These are phyloP conservation scores for Picea glauca DNA, from an alignment of 75 land plant genomes.

Conservation along the genomic window DNA sequence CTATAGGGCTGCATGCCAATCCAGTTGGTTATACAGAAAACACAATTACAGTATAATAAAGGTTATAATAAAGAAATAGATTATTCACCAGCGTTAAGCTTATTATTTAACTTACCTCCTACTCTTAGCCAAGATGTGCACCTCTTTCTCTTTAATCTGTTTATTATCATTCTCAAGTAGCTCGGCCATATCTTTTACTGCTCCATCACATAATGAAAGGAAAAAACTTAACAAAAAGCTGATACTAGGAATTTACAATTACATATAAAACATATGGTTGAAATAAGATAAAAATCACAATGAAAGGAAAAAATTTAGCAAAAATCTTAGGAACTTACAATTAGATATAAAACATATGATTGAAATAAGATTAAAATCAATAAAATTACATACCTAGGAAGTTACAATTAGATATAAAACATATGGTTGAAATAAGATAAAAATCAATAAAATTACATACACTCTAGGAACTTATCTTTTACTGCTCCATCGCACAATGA, in stretches of 20 bases:
- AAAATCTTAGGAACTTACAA: too few relatives aligned
- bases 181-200: slow-evolving; percentile 47
- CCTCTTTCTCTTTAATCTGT: slow-evolving; percentile 52
- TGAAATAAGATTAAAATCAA: background rate
- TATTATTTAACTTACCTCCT: slow-evolving; percentile 27
- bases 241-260: slow-evolving; percentile 1
- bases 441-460: background rate
- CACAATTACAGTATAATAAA: background rate
- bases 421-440: background rate
- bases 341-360: too few relatives aligned
- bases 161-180: slow-evolving; percentile 65
- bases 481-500: too few relatives aligned
- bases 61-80: background rate
- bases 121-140: slow-evolving; percentile 60
- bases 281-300: too few relatives aligned
- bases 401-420: too few relatives aligned
- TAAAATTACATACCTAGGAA: background rate
- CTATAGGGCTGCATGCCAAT: slow-evolving; percentile 53
- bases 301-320: too few relatives aligned
- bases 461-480: slow-evolving; percentile 14
- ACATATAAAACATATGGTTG: background rate
- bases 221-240: slow-evolving; percentile 56
- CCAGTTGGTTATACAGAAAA: slow-evolving; percentile 1
- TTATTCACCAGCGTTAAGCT: background rate
- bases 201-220: slow-evolving; percentile 45